Percentiles rank a stretch among this genome's conserved stretches.
Conservation (phyloP, 257 asterid genomes). For the Plantago major region DNA sequence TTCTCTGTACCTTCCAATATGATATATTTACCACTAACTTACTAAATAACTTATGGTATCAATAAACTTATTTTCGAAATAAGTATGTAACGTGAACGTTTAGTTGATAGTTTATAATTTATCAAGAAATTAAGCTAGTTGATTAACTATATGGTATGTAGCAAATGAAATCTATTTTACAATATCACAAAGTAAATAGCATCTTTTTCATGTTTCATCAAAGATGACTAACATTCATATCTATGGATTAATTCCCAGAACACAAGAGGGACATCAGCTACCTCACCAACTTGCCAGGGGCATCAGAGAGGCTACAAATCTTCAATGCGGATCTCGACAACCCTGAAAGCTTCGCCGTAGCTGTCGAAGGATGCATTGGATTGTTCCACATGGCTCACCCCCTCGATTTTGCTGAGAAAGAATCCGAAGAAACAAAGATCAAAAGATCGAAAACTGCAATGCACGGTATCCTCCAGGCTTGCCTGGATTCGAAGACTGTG, state of each 20-base stretch:
- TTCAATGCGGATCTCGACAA: conserved; percentile 55
- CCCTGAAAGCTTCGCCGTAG: conserved; percentile 39
- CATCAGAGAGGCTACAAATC: conserved; percentile 44
- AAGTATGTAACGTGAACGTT: too few relatives aligned
- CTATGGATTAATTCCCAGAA: conserved; percentile 15
- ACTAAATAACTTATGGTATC: too few relatives aligned
- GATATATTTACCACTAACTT: too few relatives aligned
- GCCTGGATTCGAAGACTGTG: conserved; percentile 47
- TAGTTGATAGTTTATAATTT: too few relatives aligned
- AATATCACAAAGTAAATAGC: too few relatives aligned
- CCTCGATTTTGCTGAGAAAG: conserved; percentile 39
- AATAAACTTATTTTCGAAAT: too few relatives aligned
- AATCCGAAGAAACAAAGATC: conserved; percentile 37
- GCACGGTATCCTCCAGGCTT: conserved; percentile 34
- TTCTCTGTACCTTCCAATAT: too few relatives aligned
- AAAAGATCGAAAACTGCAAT: conserved; percentile 27
- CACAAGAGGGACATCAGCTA: conserved; percentile 43
- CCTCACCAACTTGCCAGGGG: conserved; percentile 49
- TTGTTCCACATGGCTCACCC: conserved; percentile 82
- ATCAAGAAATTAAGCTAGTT: too few relatives aligned
- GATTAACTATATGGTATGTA: too few relatives aligned
- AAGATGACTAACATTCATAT: too few relatives aligned
- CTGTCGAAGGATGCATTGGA: conserved; percentile 60
- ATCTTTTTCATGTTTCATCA: too few relatives aligned
- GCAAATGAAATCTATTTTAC: too few relatives aligned